Conservation (phyloP, 2,329 filamentous ascomycete species). For the Xylaria sp. region DNA sequence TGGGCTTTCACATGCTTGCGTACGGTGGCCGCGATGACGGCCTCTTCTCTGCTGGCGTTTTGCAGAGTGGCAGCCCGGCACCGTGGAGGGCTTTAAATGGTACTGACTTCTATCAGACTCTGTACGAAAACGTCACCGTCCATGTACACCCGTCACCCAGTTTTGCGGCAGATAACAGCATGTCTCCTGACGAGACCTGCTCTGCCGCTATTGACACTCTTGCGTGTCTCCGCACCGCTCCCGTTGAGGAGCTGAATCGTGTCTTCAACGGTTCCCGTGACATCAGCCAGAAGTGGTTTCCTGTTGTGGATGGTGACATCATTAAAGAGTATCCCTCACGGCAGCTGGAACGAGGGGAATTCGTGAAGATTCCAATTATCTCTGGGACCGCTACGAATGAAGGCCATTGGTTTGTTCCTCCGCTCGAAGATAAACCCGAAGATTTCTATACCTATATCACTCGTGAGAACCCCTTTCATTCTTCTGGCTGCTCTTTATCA, state of each 20-base stretch:
- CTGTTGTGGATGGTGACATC: slow-evolving; percentile 20
- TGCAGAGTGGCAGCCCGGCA: slow-evolving; percentile 10
- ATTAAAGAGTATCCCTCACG: not conserved
- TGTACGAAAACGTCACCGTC: slow-evolving; percentile 18
- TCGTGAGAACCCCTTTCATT: too few relatives aligned
- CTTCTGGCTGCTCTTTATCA: too few relatives aligned
- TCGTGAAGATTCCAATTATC: slow-evolving; percentile 22
- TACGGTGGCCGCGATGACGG: slow-evolving; percentile 20
- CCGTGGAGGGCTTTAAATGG: slow-evolving; percentile 11
- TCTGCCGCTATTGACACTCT: not conserved
- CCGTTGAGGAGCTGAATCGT: slow-evolving; percentile 16
- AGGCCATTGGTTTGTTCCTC: too few relatives aligned
- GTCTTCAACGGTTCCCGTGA: slow-evolving; percentile 19
- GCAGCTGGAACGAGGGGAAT: slow-evolving; percentile 11
- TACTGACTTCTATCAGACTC: too few relatives aligned
- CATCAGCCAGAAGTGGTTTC: slow-evolving; percentile 18
- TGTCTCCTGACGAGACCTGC: too few relatives aligned
- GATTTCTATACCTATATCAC: slow-evolving; percentile 3
- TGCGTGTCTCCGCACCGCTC: slow-evolving; percentile 18
- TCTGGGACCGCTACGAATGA: not conserved
- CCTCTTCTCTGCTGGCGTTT: slow-evolving; percentile 17
- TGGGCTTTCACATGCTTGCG: slow-evolving; percentile 17
- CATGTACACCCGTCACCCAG: slow-evolving; percentile 6
- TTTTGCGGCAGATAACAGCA: slow-evolving; percentile 7
- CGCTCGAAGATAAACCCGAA: slow-evolving; percentile 9